Evolutionary conservation across 2,329 filamentous ascomycete genomes (phyloP), one percentile per base, ranked within the genome.

Genomic region (Phymatotrichopsis omnivora): DNA sequence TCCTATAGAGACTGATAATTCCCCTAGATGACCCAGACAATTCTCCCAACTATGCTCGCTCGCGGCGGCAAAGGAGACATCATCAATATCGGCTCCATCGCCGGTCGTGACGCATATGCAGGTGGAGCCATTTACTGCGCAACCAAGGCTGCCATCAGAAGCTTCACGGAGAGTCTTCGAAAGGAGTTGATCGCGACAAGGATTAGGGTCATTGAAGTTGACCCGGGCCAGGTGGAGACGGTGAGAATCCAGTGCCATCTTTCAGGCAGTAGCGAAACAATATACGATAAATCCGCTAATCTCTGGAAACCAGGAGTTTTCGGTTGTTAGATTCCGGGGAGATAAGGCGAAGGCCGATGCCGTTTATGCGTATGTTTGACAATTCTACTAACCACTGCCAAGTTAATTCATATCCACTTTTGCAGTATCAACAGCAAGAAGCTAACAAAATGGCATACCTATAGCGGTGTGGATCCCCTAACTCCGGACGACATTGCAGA

Each of bases 21-120:
- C 11, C 33, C 39, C 16, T 34, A 58, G 56, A 85, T 96, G 82
- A 96, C 91, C 1, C 91, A 98, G 70, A 84, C 84, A 34, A 71
- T 95, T 49, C 67, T 96, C 14, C 78, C 83, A 41, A 78, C 86
- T 62, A 93, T 87, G 72, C 81, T 85, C 65, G 70, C 75, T 57
- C 61, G 69, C 55, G 80, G 82, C 48, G 87, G 86, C 46, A 70
- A 74, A 32, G 89, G 89, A 58, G 91, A 96, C 62, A 87, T 98
- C 62, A 93, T 98, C 68, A 96, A 95, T 62, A 78, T 95, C 60
- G 87, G 87, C 51, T 86, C 80, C 56, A 87, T 94, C 60, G 87
- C 87, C n/a, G 87, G 85, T 23, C 75, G 86, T 33, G 86, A 93
- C 58, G 74, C 84, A 8, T 95, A 94, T 63, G 70, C 77, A 1